Conservation (phyloP, 1,284 basidiomycete genomes). For the Prillingera fragicola region DNA sequence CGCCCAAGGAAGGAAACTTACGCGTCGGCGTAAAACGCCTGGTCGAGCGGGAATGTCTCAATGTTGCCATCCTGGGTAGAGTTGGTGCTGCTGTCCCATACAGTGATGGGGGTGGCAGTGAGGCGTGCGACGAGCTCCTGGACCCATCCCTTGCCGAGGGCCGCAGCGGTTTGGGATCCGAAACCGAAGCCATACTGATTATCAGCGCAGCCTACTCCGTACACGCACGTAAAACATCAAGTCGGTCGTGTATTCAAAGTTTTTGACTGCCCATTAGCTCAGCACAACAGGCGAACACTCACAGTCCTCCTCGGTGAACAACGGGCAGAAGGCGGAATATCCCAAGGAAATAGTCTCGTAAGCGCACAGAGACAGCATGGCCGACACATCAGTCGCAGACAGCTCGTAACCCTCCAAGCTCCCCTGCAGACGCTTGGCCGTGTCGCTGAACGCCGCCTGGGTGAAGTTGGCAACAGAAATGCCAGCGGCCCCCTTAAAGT, state of each 20-base stretch:
- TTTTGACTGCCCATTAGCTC: too few species aligned
- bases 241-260: constrained; percentile 69
- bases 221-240: constrained; percentile 14
- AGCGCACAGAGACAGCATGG: constrained; percentile 55
- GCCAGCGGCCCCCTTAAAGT: constrained; percentile 57
- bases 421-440: constrained; percentile 15
- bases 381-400: constrained; percentile 27
- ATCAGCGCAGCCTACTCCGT: background rate
- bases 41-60: constrained; percentile 70
- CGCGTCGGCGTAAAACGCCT: constrained; percentile 62
- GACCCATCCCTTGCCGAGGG: constrained; percentile 78
- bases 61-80: constrained; percentile 65
- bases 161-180: constrained; percentile 50
- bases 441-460: constrained; percentile 59
- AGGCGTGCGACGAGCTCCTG: constrained; percentile 75
- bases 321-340: constrained; percentile 78
- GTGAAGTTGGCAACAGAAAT: constrained; percentile 32
- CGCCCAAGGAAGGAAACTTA: background rate
- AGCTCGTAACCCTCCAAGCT: constrained; percentile 13
- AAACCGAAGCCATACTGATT: constrained; percentile 1
- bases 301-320: constrained; percentile 77
- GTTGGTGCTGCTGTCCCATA: constrained; percentile 71
- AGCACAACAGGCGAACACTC: constrained; percentile 48
- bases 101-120: constrained; percentile 62
- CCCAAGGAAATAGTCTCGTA: constrained; percentile 90